Evolutionary conservation across 1,284 basidiomycete species (phyloP).

Genomic region (Trichosporon ovoides): DNA sequence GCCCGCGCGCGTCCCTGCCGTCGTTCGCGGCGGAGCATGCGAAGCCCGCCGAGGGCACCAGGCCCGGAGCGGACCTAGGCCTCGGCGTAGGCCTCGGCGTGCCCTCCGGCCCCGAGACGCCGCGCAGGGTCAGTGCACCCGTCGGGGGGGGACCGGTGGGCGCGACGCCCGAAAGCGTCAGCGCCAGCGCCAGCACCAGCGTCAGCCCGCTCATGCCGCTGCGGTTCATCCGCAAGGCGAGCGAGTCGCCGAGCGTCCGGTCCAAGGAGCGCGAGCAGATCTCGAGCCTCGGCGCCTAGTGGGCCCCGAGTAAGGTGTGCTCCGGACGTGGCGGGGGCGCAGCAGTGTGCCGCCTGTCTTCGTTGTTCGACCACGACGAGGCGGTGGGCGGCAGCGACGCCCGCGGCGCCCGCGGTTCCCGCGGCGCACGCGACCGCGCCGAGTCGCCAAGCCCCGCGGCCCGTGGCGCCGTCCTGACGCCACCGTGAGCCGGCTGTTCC

Average conservation of each 20-base stretch:
- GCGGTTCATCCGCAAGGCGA: constrained; percentile 40
- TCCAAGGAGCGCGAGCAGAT: constrained; percentile 35
- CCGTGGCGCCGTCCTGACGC: too few relatives aligned
- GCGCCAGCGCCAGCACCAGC: background rate
- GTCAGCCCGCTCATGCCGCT: constrained; percentile 34
- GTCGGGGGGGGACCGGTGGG: too few relatives aligned
- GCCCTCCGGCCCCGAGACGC: background rate
- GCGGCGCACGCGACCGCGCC: too few relatives aligned
- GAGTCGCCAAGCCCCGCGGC: too few relatives aligned
- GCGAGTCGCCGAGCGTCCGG: constrained; percentile 36
- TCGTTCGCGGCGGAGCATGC: background rate
- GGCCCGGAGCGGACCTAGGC: too few relatives aligned
- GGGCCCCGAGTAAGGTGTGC: background rate
- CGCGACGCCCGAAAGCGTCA: background rate
- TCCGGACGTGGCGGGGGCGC: too few relatives aligned
- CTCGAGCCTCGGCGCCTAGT: background rate
- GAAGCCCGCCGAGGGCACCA: too few relatives aligned
- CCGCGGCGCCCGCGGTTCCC: too few relatives aligned
- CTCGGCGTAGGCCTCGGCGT: background rate
- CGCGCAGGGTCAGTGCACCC: constrained; percentile 1
- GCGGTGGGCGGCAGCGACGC: too few relatives aligned
- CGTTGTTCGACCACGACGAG: too few relatives aligned
- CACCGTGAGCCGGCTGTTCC: too few relatives aligned
- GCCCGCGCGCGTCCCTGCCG: background rate
- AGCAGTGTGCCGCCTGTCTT: too few relatives aligned